Evolutionary conservation across 2,329 filamentous ascomycete genomes (phyloP), one percentile per base, ranked within the genome.

Genomic region (Alternaria gaisen): DNA sequence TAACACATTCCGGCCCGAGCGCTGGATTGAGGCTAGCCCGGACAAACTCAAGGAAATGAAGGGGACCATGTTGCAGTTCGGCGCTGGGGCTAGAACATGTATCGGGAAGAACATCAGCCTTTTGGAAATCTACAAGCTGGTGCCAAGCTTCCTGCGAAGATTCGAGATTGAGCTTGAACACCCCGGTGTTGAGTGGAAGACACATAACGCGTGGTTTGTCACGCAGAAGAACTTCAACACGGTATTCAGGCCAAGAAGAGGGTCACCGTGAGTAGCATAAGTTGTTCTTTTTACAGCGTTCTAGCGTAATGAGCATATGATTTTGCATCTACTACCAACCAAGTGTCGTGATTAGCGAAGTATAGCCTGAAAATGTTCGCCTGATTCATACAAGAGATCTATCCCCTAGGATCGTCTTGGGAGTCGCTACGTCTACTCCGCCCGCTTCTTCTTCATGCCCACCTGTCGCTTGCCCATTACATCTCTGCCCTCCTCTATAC

Each of bases 401-500:
- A 6, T 14, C 9, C n/a, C 16, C 1, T 11, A 8, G 12, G 4
- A 16, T 8, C 4, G 9, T 9, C n/a, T 36, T 16, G 5, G 6
- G 14, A 24, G 20, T 24, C 20, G 40, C 9, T 22, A 12, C 20
- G 20, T 20, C 22, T 53, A 68, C 8, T 67, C 59, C 3, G 55
- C 63, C 41, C 64, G 63, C 56, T 68, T 64, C 54, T 68, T 78
- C 64, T 77, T 72, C 72, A 80, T 74, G 3, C 78, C 77, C 54
- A 68, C 84, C 69, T 82, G 83, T 68, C 87, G 83, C 83, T 96
- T 95, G n/a, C 95, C 95, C 57, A 91, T 88, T 5, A 97, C 93
- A 80, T 98, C 94, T 71, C 91, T 90, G 11, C 92, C 91, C 80
- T 98, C 93, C 77, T 97, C 95, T 67, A 98, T 92, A 79, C 96